Evolutionary conservation across 345 rosid genomes (phyloP).

Genomic region (rapeseed (Brassica napus)): Da-Ae NC_063442.1:44426501-44427000

Average conservation of each 20-base stretch:
- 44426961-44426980: slow-evolving; percentile 32
- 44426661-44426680: neutral
- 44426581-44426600: slow-evolving; percentile 41
- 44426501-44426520: slow-evolving; percentile 45
- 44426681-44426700: neutral
- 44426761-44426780: neutral
- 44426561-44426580: slow-evolving; percentile 39
- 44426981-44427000: slow-evolving; percentile 51
- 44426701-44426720: slow-evolving; percentile 1
- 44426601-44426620: slow-evolving; percentile 32
- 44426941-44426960: slow-evolving; percentile 26
- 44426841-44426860: neutral
- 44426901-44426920: slow-evolving; percentile 41
- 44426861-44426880: slow-evolving; percentile 44
- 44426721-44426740: neutral
- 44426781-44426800: slow-evolving; percentile 27
- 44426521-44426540: slow-evolving; percentile 26
- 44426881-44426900: slow-evolving; percentile 36
- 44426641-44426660: slow-evolving; percentile 16
- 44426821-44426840: slow-evolving; percentile 21
- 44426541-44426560: slow-evolving; percentile 35
- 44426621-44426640: slow-evolving; percentile 31
- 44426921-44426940: slow-evolving; percentile 18
- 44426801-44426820: slow-evolving; percentile 2
- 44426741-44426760: neutral